A percentile compares a stretch with the other conserved stretches of the same genome.
Conservation (phyloP, 2,329 filamentous ascomycete genomes). For the Plectosphaerella plurivora region DNA sequence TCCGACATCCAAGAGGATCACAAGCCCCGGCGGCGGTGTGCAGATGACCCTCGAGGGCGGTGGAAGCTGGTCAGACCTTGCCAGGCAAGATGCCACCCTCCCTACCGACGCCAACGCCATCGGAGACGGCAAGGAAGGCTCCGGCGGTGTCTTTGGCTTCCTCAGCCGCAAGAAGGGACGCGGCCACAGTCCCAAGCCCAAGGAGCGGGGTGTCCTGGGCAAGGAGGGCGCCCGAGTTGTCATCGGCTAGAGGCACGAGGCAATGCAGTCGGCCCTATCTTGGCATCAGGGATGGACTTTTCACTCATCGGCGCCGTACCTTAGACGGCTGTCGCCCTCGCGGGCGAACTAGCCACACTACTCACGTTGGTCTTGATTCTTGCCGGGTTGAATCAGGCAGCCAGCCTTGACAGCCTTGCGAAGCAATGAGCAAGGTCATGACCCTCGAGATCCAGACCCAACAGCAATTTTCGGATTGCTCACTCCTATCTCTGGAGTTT, state of each 20-base stretch:
- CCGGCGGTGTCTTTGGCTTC: slow-evolving; percentile 87
- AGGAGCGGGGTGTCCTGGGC: slow-evolving; percentile 86
- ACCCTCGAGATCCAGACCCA: too few relatives aligned
- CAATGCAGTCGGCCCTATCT: too few relatives aligned
- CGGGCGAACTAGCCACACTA: too few relatives aligned
- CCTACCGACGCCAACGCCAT: slow-evolving; percentile 59
- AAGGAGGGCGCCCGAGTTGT: slow-evolving; percentile 90
- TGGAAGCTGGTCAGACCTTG: slow-evolving; percentile 87
- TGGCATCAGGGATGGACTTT: background rate
- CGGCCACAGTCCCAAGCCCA: slow-evolving; percentile 88
- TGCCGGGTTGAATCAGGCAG: too few relatives aligned
- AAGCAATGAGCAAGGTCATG: too few relatives aligned
- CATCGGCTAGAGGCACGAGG: slow-evolving; percentile 48
- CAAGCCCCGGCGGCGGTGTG: slow-evolving; percentile 76
- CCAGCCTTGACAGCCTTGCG: too few relatives aligned
- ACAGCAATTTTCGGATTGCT: too few relatives aligned
- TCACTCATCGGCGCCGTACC: background rate
- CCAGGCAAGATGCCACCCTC: slow-evolving; percentile 75
- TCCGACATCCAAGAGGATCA: slow-evolving; percentile 60
- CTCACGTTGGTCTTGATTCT: too few relatives aligned
- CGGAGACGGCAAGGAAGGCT: slow-evolving; percentile 51
- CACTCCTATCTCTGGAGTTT: too few relatives aligned
- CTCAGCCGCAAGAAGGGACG: slow-evolving; percentile 84
- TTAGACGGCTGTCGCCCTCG: background rate
- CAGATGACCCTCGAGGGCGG: slow-evolving; percentile 88